Conservation (phyloP, 257 asterid genomes). For the Sherardia arvensis region DNA sequence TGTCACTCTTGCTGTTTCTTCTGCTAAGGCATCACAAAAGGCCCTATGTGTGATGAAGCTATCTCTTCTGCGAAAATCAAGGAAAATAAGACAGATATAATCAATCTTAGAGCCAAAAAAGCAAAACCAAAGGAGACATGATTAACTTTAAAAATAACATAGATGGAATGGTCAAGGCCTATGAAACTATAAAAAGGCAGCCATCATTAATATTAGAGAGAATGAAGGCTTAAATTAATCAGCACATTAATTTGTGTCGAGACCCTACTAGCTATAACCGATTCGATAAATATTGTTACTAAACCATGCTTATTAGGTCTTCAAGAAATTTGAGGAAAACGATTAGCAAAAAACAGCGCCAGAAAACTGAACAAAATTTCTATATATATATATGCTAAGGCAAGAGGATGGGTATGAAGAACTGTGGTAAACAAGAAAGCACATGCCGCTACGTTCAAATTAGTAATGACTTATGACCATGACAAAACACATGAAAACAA, state of each 20-base stretch:
- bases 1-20: slow-evolving; percentile 75
- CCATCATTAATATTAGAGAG: not conserved
- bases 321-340: not conserved
- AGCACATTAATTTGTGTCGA: no score
- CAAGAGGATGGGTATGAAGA: not conserved
- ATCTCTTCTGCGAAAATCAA: slow-evolving; percentile 47
- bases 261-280: no score
- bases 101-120: no score
- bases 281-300: no score
- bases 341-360: not conserved
- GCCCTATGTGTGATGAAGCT: slow-evolving; percentile 96
- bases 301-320: not conserved
- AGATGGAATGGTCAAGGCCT: not conserved
- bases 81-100: not conserved
- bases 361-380: not conserved
- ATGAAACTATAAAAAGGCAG: not conserved
- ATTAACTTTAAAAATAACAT: not conserved
- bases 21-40: slow-evolving; percentile 87
- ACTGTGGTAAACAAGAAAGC: slow-evolving; percentile 9
- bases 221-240: not conserved
- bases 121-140: not conserved
- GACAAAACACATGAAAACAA: not conserved
- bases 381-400: not conserved
- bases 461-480: not conserved
- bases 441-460: not conserved